These are phyloP conservation scores for Ambrosia artemisiifolia DNA, from an alignment of 129 eudicot genomes.

Conservation along the genomic window DNA sequence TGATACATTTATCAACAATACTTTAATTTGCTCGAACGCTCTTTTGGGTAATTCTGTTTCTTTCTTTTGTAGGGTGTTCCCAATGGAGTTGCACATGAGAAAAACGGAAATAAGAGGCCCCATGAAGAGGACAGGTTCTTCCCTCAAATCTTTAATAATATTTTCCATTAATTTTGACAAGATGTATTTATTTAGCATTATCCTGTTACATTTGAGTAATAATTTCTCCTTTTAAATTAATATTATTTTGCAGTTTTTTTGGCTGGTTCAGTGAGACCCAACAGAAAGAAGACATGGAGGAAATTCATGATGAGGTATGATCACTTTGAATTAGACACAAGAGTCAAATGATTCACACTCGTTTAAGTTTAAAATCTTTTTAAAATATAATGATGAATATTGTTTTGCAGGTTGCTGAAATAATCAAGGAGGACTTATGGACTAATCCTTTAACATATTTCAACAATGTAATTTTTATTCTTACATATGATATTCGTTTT, in stretches of 20 bases:
- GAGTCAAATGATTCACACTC: not conserved
- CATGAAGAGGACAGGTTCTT: constrained; percentile 68
- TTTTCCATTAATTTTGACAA: not conserved
- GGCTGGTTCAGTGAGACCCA: constrained; percentile 66
- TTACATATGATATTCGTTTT: not conserved
- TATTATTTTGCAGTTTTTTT: constrained; percentile 57
- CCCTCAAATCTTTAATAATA: not conserved
- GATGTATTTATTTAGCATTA: not conserved
- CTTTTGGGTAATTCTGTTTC: not conserved
- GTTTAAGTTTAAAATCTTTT: not conserved
- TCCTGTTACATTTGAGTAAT: not conserved
- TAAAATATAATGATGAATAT: constrained; percentile 9
- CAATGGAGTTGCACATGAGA: constrained; percentile 61
- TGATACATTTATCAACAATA: not conserved
- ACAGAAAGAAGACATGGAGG: constrained; percentile 48
- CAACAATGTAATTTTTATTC: constrained; percentile 45
- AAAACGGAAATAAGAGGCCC: constrained; percentile 72
- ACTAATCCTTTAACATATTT: constrained; percentile 73
- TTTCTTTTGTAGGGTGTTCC: constrained; percentile 54
- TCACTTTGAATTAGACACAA: not conserved
- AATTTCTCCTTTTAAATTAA: not conserved
- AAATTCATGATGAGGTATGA: constrained; percentile 62
- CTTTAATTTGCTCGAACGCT: not conserved
- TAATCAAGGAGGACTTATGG: constrained; percentile 89
- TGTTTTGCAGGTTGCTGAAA: constrained; percentile 67